Conservation (phyloP, 495 filamentous ascomycete species). For the Aspergillus olivimuriae region DNA sequence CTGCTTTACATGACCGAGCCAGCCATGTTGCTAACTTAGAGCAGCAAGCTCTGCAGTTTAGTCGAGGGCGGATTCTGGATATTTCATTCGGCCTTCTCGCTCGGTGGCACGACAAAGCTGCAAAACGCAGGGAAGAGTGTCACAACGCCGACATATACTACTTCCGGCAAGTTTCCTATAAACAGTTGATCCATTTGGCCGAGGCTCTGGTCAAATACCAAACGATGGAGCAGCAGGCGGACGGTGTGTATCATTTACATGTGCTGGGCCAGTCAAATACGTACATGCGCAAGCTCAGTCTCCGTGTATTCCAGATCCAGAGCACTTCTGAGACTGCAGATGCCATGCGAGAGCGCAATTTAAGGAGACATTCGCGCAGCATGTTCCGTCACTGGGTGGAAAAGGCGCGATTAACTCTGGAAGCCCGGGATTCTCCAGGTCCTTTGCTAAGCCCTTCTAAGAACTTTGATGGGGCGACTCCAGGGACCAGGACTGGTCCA, state of each 20-base stretch:
- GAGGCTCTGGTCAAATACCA: slow-evolving; percentile 33
- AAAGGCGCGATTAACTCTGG: slow-evolving; percentile 34
- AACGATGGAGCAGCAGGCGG: slow-evolving; percentile 45
- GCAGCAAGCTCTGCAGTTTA: slow-evolving; percentile 35
- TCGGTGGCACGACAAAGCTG: slow-evolving; percentile 38
- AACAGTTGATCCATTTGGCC: slow-evolving; percentile 41
- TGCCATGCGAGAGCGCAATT: slow-evolving; percentile 49
- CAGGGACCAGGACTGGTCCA: slow-evolving; percentile 25
- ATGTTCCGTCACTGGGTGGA: slow-evolving; percentile 56
- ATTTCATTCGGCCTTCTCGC: slow-evolving; percentile 33
- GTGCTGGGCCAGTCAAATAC: slow-evolving; percentile 38
- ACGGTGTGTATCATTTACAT: slow-evolving; percentile 39
- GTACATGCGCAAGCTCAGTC: slow-evolving; percentile 43
- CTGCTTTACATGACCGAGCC: slow-evolving; percentile 40
- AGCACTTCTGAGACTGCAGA: slow-evolving; percentile 42
- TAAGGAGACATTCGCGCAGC: slow-evolving; percentile 47
- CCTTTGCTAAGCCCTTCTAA: slow-evolving; percentile 29
- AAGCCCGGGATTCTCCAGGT: slow-evolving; percentile 30
- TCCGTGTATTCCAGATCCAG: slow-evolving; percentile 45
- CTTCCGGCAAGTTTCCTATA: slow-evolving; percentile 35
- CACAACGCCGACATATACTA: slow-evolving; percentile 39
- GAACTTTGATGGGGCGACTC: slow-evolving; percentile 19
- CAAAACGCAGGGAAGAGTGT: slow-evolving; percentile 29
- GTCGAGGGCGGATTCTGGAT: slow-evolving; percentile 30
- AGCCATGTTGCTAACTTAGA: slow-evolving; percentile 33